Evolutionary conservation across 305 asterid species (phyloP).

Genomic region (Plantago coronopus): DNA sequence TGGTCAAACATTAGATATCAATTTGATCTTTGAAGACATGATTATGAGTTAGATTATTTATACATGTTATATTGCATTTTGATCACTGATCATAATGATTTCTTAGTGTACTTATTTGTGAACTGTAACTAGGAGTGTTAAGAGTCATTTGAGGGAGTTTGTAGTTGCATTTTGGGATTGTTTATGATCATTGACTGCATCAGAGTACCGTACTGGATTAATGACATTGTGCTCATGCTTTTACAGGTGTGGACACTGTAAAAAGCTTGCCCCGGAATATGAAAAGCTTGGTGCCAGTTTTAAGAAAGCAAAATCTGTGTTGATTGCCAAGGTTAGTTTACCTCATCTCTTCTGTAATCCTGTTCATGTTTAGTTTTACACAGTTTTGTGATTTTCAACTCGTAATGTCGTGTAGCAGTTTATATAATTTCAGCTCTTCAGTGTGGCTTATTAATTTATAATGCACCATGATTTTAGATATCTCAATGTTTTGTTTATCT

Average conservation of each 20-base stretch:
- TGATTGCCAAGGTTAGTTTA: conserved; percentile 80
- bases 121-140: too few relatives aligned
- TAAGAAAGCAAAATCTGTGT: conserved; percentile 81
- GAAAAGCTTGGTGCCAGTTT: conserved; percentile 86
- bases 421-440: too few relatives aligned
- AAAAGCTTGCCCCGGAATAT: conserved; percentile 89
- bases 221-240: not conserved
- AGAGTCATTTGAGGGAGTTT: too few relatives aligned
- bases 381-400: not conserved
- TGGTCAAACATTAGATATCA: not conserved
- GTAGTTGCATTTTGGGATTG: not conserved
- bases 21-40: not conserved
- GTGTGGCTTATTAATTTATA: too few relatives aligned
- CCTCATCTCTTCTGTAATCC: not conserved
- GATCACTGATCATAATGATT: not conserved
- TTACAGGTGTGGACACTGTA: conserved; percentile 94
- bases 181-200: not conserved
- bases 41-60: not conserved
- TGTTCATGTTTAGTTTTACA: not conserved
- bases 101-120: not conserved
- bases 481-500: too few relatives aligned
- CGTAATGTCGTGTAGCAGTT: not conserved
- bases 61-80: not conserved
- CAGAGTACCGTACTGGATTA: conserved; percentile 8
- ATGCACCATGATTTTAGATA: too few relatives aligned